Evolutionary conservation across 495 filamentous ascomycete species (phyloP).

Genomic region (Terfezia boudieri): DNA sequence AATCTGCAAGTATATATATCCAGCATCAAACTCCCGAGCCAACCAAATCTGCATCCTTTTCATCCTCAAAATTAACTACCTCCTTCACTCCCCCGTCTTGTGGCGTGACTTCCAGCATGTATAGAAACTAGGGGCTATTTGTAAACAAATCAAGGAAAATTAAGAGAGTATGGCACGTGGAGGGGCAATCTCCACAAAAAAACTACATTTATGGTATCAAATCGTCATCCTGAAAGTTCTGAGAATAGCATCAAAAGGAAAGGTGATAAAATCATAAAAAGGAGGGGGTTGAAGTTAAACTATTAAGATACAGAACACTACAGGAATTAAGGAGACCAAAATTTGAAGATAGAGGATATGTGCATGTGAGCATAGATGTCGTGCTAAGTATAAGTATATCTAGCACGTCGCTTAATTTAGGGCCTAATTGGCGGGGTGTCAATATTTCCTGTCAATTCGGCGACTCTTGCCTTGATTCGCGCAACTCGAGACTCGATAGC

Average conservation of each 20-base stretch:
- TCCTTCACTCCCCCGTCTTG: too few species aligned
- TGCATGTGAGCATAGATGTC: too few species aligned
- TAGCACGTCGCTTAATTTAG: not conserved
- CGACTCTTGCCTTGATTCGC: conserved; percentile 91
- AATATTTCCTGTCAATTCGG: conserved; percentile 73
- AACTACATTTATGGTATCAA: not conserved
- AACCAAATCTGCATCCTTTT: too few species aligned
- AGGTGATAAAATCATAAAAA: not conserved
- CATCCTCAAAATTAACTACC: too few species aligned
- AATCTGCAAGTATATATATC: too few species aligned
- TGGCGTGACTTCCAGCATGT: too few species aligned
- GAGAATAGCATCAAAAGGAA: not conserved
- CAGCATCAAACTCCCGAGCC: too few species aligned
- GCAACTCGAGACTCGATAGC: conserved; percentile 91
- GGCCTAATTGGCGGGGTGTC: conserved; percentile 21
- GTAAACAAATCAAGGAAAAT: too few species aligned
- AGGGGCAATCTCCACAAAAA: not conserved
- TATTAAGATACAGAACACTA: not conserved
- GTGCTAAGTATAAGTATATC: too few species aligned
- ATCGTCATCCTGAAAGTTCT: not conserved
- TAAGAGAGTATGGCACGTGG: too few species aligned
- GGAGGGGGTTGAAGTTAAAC: not conserved
- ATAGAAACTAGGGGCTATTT: too few species aligned
- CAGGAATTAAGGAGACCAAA: not conserved
- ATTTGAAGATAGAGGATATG: not conserved